Evolutionary conservation across 148 eudicot species (phyloP), one percentile per base, ranked within the genome.

Genomic region (Camellia granthamiana): DNA sequence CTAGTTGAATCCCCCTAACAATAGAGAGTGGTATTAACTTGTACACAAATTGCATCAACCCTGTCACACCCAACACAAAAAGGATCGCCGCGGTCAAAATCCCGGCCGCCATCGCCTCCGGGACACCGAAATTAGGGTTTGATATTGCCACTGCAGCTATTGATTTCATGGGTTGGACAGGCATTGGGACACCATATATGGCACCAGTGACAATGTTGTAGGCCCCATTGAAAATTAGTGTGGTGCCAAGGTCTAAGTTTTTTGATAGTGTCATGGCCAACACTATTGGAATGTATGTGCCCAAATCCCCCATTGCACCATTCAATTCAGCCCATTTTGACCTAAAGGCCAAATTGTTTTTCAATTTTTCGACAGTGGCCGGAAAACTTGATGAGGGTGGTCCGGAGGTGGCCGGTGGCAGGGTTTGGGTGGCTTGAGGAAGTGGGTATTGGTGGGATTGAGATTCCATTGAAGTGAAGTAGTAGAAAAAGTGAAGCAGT

Each of bases 101-200:
- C 4, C 98, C 98, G 21, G 98, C 92, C 2, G 98, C 95, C 97
- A 95, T 90, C 0, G 84, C 78, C 82, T 95, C 98, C 9, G 94
- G 93, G 5, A 95, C 86, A 0, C 88, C 90, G 68, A 95, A 95
- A 15, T 79, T 77, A 0, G 92, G 88, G 44, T 88, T 80, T 15
- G 97, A 84, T 19, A 92, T 90, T 0, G 98, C 98, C 7, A 86
- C 94, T 0, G 98, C 98, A 4, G 98, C 93, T 2, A 95, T 95
- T 0, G 93, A 88, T 69, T 95, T 93, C 98, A 95, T 95, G n/a
- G 98, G 98, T 68, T 95, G 98, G 44, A 95, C 97, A 0, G 98
- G 98, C 98, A 95, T 95, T 0, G 98, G 97, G 42, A 95, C 87
- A 1, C 98, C 97, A 69, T 90, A 95, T 61, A 91, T 77, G 9